Evolutionary conservation across 495 filamentous ascomycete species (phyloP).

Genomic region (Thermochaetoides thermophila): DNA sequence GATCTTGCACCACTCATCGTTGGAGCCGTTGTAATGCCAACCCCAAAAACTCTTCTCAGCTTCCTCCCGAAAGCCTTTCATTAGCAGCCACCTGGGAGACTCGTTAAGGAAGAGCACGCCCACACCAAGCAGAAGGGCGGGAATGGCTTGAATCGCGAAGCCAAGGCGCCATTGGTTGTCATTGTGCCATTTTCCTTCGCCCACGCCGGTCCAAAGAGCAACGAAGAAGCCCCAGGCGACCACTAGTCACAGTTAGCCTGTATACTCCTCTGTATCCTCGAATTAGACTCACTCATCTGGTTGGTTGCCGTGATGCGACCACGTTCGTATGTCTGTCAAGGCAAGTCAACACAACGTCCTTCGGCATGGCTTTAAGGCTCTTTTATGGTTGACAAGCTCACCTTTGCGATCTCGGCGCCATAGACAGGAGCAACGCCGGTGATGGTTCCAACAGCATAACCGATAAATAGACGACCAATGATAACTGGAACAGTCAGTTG

Average conservation of each 20-base stretch:
- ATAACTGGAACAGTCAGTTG: conserved; percentile 18
- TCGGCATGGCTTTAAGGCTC: too few species aligned
- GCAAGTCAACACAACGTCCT: too few species aligned
- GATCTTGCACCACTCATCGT: conserved; percentile 27
- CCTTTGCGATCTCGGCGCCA: conserved; percentile 23
- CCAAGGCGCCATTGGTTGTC: conserved; percentile 39
- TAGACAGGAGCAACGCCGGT: conserved; percentile 37
- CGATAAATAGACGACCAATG: conserved; percentile 36
- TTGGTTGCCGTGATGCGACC: conserved; percentile 34
- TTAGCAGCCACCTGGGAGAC: conserved; percentile 42
- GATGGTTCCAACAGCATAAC: conserved; percentile 35
- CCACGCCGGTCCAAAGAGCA: conserved; percentile 28
- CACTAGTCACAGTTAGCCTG: conserved; percentile 19
- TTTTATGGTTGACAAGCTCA: too few species aligned
- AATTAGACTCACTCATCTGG: conserved; percentile 13
- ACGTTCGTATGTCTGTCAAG: conserved; percentile 33
- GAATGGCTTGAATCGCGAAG: conserved; percentile 37
- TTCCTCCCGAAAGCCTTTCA: conserved; percentile 32
- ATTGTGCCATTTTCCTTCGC: conserved; percentile 24
- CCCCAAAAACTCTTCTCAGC: conserved; percentile 26
- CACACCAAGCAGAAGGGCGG: conserved; percentile 31
- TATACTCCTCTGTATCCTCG: neutral
- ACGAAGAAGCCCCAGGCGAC: conserved; percentile 37
- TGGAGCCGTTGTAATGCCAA: conserved; percentile 32
- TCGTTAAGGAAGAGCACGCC: conserved; percentile 40